Evolutionary conservation across 2,329 filamentous ascomycete genomes (phyloP), one percentile per base, ranked within the genome.

Genomic region (Penicillium sp.): DNA sequence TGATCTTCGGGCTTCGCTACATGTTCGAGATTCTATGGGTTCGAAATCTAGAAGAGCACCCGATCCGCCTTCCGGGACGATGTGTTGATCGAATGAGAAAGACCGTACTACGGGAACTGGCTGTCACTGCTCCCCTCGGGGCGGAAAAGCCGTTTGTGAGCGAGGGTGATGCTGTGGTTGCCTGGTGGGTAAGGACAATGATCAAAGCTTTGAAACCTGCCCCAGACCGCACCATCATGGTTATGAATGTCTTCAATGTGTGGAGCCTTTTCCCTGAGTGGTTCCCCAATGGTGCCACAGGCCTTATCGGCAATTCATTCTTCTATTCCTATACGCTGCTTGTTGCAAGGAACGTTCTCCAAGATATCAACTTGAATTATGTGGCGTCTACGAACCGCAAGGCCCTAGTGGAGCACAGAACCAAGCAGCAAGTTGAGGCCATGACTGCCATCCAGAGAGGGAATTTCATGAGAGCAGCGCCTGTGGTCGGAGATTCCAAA

Each of bases 241-340:
- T 76, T n/a, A 62, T 75, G 44, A 77, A 78, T 63, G 71, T 74
- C 2, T 72, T 79, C 51, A 74, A 76, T 39, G 55, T 76, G 15
- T 76, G 74, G 33, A 57, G 57, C 16, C 60, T 69, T 6, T 67
- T 77, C 27, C 55, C 67, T 2, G 65, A 73, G 27, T 62, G 71
- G 27, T 61, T 72, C 3, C 70, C 70, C 1, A 36, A 57, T n/a
- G 53, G 58, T 36, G 52, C 55, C 6, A 65, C 68, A 10, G 63
- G 72, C 34, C 59, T 70, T 43, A 16, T 58, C 11, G 25, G 47
- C 15, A 40, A 40, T 40, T 38, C 33, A 6, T 50, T 39, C 34
- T 50, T 50, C 8, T 27, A 27, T 27, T 27, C 27, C 27, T 27
- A 27, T 8, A 27, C 27, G 27, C 27, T 27, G 7, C 27, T 27